These are phyloP conservation scores for Yamadazyma diddensiae DNA, from an alignment of 1,139 yeast genomes.

Conservation along the genomic window DNA sequence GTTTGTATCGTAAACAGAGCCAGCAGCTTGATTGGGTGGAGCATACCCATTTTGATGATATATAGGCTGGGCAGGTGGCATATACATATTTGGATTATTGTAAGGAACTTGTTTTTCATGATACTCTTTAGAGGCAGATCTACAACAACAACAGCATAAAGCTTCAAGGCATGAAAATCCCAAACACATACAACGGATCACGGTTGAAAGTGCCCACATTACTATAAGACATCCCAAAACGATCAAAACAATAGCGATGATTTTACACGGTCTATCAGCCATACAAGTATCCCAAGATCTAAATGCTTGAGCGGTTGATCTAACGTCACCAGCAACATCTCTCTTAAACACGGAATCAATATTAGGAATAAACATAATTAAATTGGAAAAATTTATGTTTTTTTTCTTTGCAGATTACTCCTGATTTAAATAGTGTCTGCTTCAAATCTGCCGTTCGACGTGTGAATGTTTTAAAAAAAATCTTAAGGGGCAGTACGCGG, in stretches of 20 bases:
- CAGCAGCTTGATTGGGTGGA: conserved; percentile 3
- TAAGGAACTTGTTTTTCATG: conserved; percentile 18
- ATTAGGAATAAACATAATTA: conserved; percentile 12
- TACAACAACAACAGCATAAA: conserved; percentile 46
- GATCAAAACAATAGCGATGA: conserved; percentile 74
- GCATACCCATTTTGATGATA: conserved; percentile 9
- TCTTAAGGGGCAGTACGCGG: conserved; percentile 5
- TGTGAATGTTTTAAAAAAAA: background rate
- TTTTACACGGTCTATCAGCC: conserved; percentile 72
- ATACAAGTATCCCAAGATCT: conserved; percentile 75
- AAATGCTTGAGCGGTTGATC: conserved; percentile 55
- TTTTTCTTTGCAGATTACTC: background rate
- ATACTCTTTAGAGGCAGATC: conserved; percentile 22
- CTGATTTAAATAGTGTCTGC: conserved; percentile 1
- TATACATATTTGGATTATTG: conserved; percentile 40
- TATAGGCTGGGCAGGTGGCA: conserved; percentile 22
- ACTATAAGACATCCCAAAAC: conserved; percentile 49
- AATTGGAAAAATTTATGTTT: background rate
- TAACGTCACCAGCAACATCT: conserved; percentile 17
- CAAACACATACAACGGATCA: conserved; percentile 43
- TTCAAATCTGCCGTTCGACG: conserved; percentile 1
- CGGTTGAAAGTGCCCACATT: conserved; percentile 43
- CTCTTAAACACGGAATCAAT: conserved; percentile 9
- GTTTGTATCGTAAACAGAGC: background rate
- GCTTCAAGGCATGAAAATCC: conserved; percentile 45